phyloP scores from a whole-genome alignment of 441 rosid species.

The Adansonia madagascariensis region DNA sequence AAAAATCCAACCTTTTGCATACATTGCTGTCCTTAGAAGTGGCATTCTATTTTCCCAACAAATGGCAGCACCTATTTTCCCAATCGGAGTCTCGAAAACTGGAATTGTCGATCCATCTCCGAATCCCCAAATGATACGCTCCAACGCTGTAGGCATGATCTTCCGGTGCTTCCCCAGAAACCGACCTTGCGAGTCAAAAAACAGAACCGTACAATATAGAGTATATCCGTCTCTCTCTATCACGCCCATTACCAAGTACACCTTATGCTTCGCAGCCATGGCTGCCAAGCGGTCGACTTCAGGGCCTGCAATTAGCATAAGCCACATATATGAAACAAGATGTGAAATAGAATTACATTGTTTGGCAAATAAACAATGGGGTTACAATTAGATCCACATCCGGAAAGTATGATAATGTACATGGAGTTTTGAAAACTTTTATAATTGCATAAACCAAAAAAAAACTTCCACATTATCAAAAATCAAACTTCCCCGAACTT shows the following conservation, averaged over 20 bases:
- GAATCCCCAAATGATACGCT: constrained; percentile 93
- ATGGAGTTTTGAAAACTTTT: background rate
- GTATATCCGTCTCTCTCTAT: constrained; percentile 79
- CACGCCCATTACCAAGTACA: constrained; percentile 81
- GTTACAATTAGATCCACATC: background rate
- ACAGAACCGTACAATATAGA: constrained; percentile 72
- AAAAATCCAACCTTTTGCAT: constrained; percentile 70
- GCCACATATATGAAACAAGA: background rate
- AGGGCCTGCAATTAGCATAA: constrained; percentile 53
- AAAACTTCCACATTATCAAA: background rate
- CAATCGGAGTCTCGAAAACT: constrained; percentile 74
- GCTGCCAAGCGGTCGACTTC: constrained; percentile 80
- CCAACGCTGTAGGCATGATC: constrained; percentile 86
- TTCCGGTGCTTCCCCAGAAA: constrained; percentile 89
- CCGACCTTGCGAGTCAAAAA: constrained; percentile 78
- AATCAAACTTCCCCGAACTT: background rate
- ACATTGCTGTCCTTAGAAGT: constrained; percentile 84
- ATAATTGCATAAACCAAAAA: background rate
- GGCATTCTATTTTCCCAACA: constrained; percentile 98
- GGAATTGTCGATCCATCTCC: constrained; percentile 93
- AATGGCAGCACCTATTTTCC: constrained; percentile 86
- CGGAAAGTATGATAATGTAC: background rate
- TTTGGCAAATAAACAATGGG: background rate
- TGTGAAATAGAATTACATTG: background rate
- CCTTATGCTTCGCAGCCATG: constrained; percentile 83